These are phyloP conservation scores for Phialophora verrucosa DNA, from an alignment of 2,329 filamentous ascomycete genomes.

Conservation along the genomic window DNA sequence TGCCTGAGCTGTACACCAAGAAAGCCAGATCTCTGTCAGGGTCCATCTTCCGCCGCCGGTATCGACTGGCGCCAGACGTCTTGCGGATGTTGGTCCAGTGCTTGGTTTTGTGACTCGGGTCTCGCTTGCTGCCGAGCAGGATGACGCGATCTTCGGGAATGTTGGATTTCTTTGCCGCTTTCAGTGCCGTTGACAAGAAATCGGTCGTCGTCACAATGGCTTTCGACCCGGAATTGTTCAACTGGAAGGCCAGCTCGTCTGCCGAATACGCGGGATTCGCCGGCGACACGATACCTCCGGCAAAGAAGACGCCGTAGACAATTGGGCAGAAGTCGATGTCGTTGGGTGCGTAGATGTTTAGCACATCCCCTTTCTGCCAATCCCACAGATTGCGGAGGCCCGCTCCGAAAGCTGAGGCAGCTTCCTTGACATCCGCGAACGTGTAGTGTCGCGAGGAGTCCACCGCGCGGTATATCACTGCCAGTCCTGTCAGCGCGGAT, in stretches of 20 bases:
- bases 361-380: slow-evolving; percentile 83
- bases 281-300: slow-evolving; percentile 78
- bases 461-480: slow-evolving; percentile 38
- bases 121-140: slow-evolving; percentile 73
- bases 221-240: slow-evolving; percentile 76
- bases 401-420: slow-evolving; percentile 75
- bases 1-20: slow-evolving; percentile 86
- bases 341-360: slow-evolving; percentile 84
- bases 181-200: slow-evolving; percentile 67
- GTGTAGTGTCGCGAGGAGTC: slow-evolving; percentile 72
- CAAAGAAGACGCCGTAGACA: slow-evolving; percentile 81
- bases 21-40: slow-evolving; percentile 78
- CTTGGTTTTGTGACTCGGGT: slow-evolving; percentile 64
- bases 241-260: slow-evolving; percentile 82
- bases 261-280: slow-evolving; percentile 87
- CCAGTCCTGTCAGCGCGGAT: not conserved
- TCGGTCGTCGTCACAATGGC: slow-evolving; percentile 75
- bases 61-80: slow-evolving; percentile 63
- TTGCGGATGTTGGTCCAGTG: slow-evolving; percentile 79
- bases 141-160: slow-evolving; percentile 75
- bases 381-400: slow-evolving; percentile 76
- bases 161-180: slow-evolving; percentile 72
- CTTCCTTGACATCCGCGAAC: slow-evolving; percentile 68
- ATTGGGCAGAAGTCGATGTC: slow-evolving; percentile 79
- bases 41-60: slow-evolving; percentile 66